phyloP scores from a whole-genome alignment of 305 asterid genomes.

The Fraxinus xanthoxyloides region DNA sequence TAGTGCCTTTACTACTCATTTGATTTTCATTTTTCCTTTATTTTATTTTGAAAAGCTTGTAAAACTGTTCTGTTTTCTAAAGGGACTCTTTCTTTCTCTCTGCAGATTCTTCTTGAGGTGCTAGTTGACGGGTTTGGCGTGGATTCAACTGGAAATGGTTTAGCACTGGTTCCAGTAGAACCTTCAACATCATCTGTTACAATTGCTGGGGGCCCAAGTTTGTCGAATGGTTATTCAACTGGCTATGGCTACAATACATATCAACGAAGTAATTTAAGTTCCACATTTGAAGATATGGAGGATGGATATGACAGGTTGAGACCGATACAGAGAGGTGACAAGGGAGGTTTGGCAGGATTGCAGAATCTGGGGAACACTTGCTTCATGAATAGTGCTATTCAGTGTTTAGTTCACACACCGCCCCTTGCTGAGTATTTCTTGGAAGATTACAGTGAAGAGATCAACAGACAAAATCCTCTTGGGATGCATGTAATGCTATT shows the following conservation, averaged over 20 bases:
- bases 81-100: slow-evolving; percentile 5
- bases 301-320: slow-evolving; percentile 54
- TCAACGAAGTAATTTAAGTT: slow-evolving; percentile 52
- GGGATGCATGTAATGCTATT: slow-evolving; percentile 80
- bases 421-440: slow-evolving; percentile 79
- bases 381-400: slow-evolving; percentile 94
- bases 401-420: slow-evolving; percentile 96
- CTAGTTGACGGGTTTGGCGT: slow-evolving; percentile 51
- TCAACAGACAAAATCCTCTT: slow-evolving; percentile 75
- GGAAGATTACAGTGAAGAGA: slow-evolving; percentile 78
- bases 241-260: slow-evolving; percentile 49
- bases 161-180: slow-evolving; percentile 82
- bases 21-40: neutral
- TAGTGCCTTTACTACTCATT: neutral
- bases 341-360: slow-evolving; percentile 88
- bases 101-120: slow-evolving; percentile 86
- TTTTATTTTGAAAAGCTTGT: neutral
- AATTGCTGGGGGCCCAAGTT: slow-evolving; percentile 84
- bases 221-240: slow-evolving; percentile 69
- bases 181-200: slow-evolving; percentile 66
- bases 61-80: neutral
- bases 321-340: slow-evolving; percentile 51
- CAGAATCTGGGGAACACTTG: slow-evolving; percentile 95
- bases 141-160: slow-evolving; percentile 80
- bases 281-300: slow-evolving; percentile 55